Percentiles rank a stretch among this genome's conserved stretches.
Evolutionary conservation across 371 early-diverging fungal genomes (phyloP).

Genomic region (Parasitella parasitica): DNA sequence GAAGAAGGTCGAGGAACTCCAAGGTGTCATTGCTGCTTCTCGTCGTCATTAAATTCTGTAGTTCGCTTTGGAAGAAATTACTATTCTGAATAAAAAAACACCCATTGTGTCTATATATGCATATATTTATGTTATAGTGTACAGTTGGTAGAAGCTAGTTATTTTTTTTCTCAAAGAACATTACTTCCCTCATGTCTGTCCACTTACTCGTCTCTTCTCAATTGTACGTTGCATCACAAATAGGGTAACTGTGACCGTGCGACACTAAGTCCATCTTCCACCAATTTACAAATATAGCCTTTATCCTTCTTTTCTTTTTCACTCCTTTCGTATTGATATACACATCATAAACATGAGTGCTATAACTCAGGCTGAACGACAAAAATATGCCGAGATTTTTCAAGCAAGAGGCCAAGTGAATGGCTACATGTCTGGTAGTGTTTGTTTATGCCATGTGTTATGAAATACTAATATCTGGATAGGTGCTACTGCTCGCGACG

Average conservation of each 20-base stretch:
- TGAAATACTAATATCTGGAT: background rate
- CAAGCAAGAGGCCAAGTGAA: conserved; percentile 64
- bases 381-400: conserved; percentile 68
- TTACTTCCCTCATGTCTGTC: too few relatives aligned
- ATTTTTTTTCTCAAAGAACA: too few relatives aligned
- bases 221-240: background rate
- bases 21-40: conserved; percentile 90
- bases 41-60: conserved; percentile 72
- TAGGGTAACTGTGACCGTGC: conserved; percentile 9
- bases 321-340: background rate
- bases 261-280: background rate
- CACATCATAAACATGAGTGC: conserved; percentile 26
- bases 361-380: conserved; percentile 51
- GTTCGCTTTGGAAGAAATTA: background rate
- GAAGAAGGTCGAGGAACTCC: conserved; percentile 98
- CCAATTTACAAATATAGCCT: background rate
- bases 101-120: background rate
- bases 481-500: conserved; percentile 67
- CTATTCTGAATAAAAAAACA: background rate
- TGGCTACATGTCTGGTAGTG: conserved; percentile 75
- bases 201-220: too few relatives aligned
- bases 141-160: too few relatives aligned
- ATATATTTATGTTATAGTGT: too few relatives aligned
- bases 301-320: conserved; percentile 2
- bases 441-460: too few relatives aligned